phyloP scores from a whole-genome alignment of 176 grass and related monocot genomes.

The Cenchrus fungigraminus region DNA sequence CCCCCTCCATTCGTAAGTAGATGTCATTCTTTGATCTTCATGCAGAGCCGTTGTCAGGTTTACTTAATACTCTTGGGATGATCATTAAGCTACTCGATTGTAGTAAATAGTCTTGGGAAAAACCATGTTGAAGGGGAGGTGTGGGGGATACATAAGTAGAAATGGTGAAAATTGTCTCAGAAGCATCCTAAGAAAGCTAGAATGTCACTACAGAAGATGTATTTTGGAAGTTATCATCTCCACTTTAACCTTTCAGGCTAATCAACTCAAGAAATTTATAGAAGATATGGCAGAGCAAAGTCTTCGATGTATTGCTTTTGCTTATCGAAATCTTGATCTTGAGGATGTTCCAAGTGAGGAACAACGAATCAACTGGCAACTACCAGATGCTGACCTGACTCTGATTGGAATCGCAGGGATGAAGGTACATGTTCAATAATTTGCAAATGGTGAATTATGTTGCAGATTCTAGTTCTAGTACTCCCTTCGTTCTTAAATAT shows the following conservation, averaged over 20 bases:
- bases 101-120: background rate
- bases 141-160: too few relatives aligned
- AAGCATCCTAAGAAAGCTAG: background rate
- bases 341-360: slow-evolving; percentile 71
- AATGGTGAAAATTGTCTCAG: slow-evolving; percentile 4
- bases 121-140: background rate
- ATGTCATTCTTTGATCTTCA: background rate
- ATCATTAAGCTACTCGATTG: background rate
- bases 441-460: slow-evolving; percentile 37
- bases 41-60: background rate
- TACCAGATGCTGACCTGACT: slow-evolving; percentile 76
- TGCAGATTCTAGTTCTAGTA: slow-evolving; percentile 5
- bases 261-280: slow-evolving; percentile 70
- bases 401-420: slow-evolving; percentile 87
- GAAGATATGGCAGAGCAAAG: slow-evolving; percentile 77
- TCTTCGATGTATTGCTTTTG: slow-evolving; percentile 94
- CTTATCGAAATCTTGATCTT: slow-evolving; percentile 62
- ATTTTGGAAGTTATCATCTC: slow-evolving; percentile 11
- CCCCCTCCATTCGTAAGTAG: background rate
- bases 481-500: too few relatives aligned
- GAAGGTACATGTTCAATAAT: slow-evolving; percentile 64
- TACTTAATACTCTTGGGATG: background rate
- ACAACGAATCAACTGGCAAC: slow-evolving; percentile 60
- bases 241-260: slow-evolving; percentile 53
- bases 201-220: slow-evolving; percentile 13